A percentile compares a stretch with the other conserved stretches of the same genome.
phyloP scores from a whole-genome alignment of 805 yeast genomes.

The Candida chauliodis region DNA sequence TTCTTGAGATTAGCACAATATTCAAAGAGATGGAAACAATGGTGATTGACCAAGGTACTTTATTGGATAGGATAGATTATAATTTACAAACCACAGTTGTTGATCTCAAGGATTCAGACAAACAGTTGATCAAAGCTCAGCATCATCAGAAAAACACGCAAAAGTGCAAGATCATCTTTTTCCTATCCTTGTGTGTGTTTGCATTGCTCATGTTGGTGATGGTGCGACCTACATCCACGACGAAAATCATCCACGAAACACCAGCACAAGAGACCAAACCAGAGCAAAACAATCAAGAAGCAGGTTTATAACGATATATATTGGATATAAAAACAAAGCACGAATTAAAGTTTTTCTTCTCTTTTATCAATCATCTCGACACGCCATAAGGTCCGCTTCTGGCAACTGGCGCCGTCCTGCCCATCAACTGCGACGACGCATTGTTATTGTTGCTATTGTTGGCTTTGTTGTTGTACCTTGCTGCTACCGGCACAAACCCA shows the following conservation, averaged over 20 bases:
- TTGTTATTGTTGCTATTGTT: background rate
- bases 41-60: slow-evolving; percentile 93
- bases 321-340: slow-evolving; percentile 1
- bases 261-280: background rate
- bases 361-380: slow-evolving; percentile 20
- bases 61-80: slow-evolving; percentile 90
- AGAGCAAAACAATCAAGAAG: background rate
- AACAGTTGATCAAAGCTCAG: slow-evolving; percentile 73
- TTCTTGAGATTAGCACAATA: slow-evolving; percentile 86
- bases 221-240: slow-evolving; percentile 50
- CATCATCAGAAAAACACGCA: slow-evolving; percentile 82
- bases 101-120: slow-evolving; percentile 72
- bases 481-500: slow-evolving; percentile 21
- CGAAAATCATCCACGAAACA: slow-evolving; percentile 25
- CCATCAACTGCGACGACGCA: slow-evolving; percentile 9
- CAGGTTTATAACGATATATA: background rate
- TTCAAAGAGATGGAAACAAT: slow-evolving; percentile 89
- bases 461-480: slow-evolving; percentile 10
- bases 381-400: slow-evolving; percentile 24
- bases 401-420: slow-evolving; percentile 6
- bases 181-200: slow-evolving; percentile 67
- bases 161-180: slow-evolving; percentile 82
- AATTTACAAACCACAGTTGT: slow-evolving; percentile 78
- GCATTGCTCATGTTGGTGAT: slow-evolving; percentile 68
- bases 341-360: slow-evolving; percentile 20